Evolutionary conservation across 345 rosid genomes (phyloP).

Genomic region (Salix exigua): DNA sequence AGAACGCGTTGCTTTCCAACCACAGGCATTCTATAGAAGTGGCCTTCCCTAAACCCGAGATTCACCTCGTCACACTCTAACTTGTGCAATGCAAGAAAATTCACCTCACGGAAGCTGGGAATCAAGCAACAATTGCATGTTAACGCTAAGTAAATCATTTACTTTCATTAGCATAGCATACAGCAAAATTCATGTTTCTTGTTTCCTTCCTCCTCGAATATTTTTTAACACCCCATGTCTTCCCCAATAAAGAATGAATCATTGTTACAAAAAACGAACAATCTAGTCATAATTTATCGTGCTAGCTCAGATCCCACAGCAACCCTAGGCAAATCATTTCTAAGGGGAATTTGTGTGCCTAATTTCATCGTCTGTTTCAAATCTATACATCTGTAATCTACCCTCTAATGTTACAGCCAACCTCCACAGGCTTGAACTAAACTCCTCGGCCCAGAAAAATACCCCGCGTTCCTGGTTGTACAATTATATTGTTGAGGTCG

Average conservation of each 20-base stretch:
- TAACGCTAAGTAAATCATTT: not conserved
- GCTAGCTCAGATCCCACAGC: conserved; percentile 9
- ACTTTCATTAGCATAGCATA: not conserved
- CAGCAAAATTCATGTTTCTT: conserved; percentile 12
- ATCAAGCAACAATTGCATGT: not conserved
- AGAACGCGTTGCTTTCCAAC: too few species aligned
- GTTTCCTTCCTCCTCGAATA: conserved; percentile 8
- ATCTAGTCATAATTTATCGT: conserved; percentile 6
- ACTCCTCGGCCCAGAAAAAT: not conserved
- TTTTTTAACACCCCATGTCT: conserved; percentile 1
- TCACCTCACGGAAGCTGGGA: not conserved
- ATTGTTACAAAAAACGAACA: conserved; percentile 6
- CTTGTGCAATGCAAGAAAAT: not conserved
- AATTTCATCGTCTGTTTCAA: conserved; percentile 9
- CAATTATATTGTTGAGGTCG: not conserved
- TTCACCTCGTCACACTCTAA: not conserved
- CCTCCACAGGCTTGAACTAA: not conserved
- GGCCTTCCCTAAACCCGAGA: not conserved
- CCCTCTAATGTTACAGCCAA: conserved; percentile 20
- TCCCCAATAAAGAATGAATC: conserved; percentile 19
- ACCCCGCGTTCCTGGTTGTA: not conserved
- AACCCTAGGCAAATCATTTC: not conserved
- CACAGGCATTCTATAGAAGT: not conserved
- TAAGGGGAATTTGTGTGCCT: conserved; percentile 4
- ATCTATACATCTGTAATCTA: conserved; percentile 18